A percentile compares a stretch with the other conserved stretches of the same genome.
These are phyloP conservation scores for Dendrostoma leiphaemia DNA, from an alignment of 2,329 filamentous ascomycete genomes.

Conservation along the genomic window DNA sequence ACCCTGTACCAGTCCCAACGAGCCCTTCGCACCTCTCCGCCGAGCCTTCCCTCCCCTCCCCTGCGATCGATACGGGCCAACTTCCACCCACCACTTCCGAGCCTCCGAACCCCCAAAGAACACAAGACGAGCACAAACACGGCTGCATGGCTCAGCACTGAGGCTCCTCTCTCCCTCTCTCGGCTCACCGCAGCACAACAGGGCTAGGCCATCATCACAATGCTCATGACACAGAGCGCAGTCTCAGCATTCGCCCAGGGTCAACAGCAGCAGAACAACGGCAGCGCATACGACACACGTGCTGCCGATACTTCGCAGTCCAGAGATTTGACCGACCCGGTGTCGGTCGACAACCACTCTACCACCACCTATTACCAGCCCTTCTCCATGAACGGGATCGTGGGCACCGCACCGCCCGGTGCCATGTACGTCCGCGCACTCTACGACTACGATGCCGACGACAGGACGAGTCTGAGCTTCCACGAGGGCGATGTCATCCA, in stretches of 20 bases:
- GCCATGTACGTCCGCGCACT: constrained; percentile 91
- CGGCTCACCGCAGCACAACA: background rate
- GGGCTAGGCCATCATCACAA: constrained; percentile 39
- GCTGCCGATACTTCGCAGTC: constrained; percentile 20
- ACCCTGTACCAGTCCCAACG: no score
- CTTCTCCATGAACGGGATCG: constrained; percentile 57
- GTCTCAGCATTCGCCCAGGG: constrained; percentile 44
- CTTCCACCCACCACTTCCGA: no score
- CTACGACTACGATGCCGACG: constrained; percentile 97
- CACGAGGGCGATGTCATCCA: constrained; percentile 96
- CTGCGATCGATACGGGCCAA: no score
- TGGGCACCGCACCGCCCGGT: constrained; percentile 58
- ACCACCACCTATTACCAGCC: constrained; percentile 28
- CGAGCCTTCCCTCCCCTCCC: no score
- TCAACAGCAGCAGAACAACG: constrained; percentile 34
- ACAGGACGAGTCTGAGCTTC: constrained; percentile 94
- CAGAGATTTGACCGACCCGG: constrained; percentile 14
- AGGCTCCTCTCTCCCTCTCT: background rate
- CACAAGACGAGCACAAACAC: constrained; percentile 13
- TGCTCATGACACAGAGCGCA: constrained; percentile 53
- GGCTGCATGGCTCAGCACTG: constrained; percentile 13
- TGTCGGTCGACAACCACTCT: constrained; percentile 14
- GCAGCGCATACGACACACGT: constrained; percentile 1
- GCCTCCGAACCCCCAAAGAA: no score
- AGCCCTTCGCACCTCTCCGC: no score